Evolutionary conservation across 2,329 filamentous ascomycete species (phyloP).

Genomic region (Diaporthe sp.): DNA sequence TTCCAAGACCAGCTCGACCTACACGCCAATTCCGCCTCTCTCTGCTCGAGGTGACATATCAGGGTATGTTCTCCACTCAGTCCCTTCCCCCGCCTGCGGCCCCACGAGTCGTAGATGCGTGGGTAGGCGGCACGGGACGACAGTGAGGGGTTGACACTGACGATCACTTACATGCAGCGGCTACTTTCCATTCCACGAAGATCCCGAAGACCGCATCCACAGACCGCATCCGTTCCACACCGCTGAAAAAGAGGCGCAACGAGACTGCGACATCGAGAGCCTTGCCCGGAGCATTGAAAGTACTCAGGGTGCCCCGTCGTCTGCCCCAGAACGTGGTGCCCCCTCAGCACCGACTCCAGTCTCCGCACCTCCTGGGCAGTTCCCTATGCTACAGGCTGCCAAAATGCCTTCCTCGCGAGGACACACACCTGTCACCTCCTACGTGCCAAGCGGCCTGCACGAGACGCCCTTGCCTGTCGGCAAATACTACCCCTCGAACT

Average conservation of each 20-base stretch:
- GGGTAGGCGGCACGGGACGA: constrained; percentile 34
- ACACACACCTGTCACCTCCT: constrained; percentile 64
- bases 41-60: constrained; percentile 71
- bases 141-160: constrained; percentile 40
- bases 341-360: constrained; percentile 43
- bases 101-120: constrained; percentile 17
- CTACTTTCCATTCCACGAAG: constrained; percentile 73
- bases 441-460: constrained; percentile 63
- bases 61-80: constrained; percentile 61
- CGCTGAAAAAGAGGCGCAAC: constrained; percentile 45
- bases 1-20: constrained; percentile 55
- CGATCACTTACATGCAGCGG: constrained; percentile 56
- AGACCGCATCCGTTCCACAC: constrained; percentile 66
- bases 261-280: constrained; percentile 20
- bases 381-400: constrained; percentile 45
- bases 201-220: constrained; percentile 61
- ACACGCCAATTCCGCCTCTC: constrained; percentile 63
- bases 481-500: constrained; percentile 76
- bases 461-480: constrained; percentile 67
- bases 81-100: constrained; percentile 30
- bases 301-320: neutral
- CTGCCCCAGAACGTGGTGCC: constrained; percentile 28
- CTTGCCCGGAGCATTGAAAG: constrained; percentile 21
- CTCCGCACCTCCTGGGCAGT: constrained; percentile 38
- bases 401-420: constrained; percentile 48